Conservation (phyloP, 805 yeast species). For the Pichia phayaonensis region DNA sequence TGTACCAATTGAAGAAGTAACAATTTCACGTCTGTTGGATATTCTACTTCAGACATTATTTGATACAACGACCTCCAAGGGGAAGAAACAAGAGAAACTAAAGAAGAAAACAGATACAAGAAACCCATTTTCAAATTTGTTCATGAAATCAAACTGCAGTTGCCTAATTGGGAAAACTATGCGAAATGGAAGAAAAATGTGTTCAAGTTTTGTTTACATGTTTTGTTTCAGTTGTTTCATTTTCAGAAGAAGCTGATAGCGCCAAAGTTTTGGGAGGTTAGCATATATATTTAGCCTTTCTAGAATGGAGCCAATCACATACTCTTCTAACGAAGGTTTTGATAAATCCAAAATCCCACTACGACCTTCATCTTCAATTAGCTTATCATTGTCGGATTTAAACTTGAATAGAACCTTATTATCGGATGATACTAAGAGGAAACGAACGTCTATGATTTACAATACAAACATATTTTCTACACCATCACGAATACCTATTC, state of each 20-base stretch:
- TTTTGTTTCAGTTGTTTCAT: too few relatives aligned
- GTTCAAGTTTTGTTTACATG: neutral
- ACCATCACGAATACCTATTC: neutral
- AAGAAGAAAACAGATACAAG: too few relatives aligned
- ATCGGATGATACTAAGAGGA: neutral
- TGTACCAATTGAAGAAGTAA: slow-evolving; percentile 25
- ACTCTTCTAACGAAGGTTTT: neutral
- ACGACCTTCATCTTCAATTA: neutral
- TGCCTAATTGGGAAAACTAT: neutral
- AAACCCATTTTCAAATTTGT: neutral
- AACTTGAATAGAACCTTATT: neutral
- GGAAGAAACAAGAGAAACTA: neutral
- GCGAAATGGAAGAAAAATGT: neutral
- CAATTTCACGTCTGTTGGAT: slow-evolving; percentile 25
- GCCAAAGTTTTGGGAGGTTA: too few relatives aligned
- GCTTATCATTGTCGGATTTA: neutral
- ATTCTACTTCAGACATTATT: slow-evolving; percentile 2
- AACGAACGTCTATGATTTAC: neutral
- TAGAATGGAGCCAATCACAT: neutral
- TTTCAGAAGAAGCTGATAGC: too few relatives aligned
- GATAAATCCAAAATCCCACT: slow-evolving; percentile 9
- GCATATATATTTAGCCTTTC: too few relatives aligned
- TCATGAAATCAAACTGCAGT: neutral
- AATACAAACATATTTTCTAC: neutral
- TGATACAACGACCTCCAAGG: neutral